Conservation (phyloP, 179 eudicot genomes). For the Drosera spatulata region DNA sequence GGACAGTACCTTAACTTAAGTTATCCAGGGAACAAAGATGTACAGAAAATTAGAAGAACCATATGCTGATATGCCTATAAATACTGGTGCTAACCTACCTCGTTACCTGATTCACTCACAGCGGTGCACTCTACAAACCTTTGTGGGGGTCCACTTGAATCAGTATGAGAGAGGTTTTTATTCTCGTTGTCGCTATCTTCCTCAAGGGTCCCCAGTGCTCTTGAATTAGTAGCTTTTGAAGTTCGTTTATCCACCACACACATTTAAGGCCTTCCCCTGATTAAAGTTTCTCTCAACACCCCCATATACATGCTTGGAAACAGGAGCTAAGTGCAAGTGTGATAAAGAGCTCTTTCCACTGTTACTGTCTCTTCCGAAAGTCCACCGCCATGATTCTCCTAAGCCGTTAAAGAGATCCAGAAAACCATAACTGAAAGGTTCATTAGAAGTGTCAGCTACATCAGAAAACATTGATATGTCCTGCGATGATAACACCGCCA, state of each 20-base stretch:
- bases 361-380: slow-evolving; percentile 42
- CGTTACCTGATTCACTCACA: neutral
- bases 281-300: slow-evolving; percentile 42
- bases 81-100: too few relatives aligned
- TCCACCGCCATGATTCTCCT: slow-evolving; percentile 83
- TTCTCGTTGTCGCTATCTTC: slow-evolving; percentile 59
- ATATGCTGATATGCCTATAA: too few relatives aligned
- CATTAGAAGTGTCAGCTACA: slow-evolving; percentile 21
- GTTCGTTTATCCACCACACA: slow-evolving; percentile 33
- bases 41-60: too few relatives aligned
- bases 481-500: slow-evolving; percentile 49
- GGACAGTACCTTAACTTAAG: too few relatives aligned
- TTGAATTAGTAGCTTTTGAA: slow-evolving; percentile 9
- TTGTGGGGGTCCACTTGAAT: slow-evolving; percentile 23
- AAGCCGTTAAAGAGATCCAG: slow-evolving; percentile 86
- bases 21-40: too few relatives aligned
- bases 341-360: slow-evolving; percentile 26
- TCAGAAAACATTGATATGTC: slow-evolving; percentile 23
- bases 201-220: slow-evolving; percentile 47
- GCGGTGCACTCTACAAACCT: neutral
- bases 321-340: slow-evolving; percentile 22
- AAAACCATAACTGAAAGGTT: slow-evolving; percentile 67
- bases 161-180: slow-evolving; percentile 23
- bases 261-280: slow-evolving; percentile 31
- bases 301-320: slow-evolving; percentile 36